Conservation (phyloP, 768 basidiomycete genomes). For the Pholiota conissans region DNA sequence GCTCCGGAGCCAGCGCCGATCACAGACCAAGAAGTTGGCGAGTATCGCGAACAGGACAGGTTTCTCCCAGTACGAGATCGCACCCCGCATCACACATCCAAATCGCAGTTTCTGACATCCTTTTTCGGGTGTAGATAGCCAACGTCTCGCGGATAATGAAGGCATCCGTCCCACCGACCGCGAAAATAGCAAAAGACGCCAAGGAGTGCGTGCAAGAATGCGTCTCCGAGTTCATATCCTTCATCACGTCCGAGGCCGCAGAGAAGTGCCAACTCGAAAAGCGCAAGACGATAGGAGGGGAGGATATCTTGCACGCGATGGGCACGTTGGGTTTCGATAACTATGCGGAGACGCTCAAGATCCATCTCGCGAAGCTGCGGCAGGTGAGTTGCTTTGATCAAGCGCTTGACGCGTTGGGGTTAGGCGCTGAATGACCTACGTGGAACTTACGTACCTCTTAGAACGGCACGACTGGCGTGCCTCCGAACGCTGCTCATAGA, state of each 20-base stretch:
- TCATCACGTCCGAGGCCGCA: conserved; percentile 96
- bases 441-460: neutral
- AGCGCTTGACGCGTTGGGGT: neutral
- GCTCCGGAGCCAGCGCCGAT: conserved; percentile 65
- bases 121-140: conserved; percentile 66
- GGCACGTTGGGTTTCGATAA: conserved; percentile 89
- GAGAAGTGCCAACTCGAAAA: conserved; percentile 95
- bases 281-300: conserved; percentile 96
- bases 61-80: conserved; percentile 78
- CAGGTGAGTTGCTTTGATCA: conserved; percentile 47
- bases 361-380: conserved; percentile 88
- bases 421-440: neutral
- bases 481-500: conserved; percentile 12
- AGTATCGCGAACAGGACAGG: conserved; percentile 93
- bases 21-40: conserved; percentile 91
- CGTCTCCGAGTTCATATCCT: conserved; percentile 96
- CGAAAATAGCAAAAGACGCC: conserved; percentile 97
- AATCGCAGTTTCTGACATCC: neutral
- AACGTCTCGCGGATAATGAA: conserved; percentile 99
- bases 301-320: conserved; percentile 98
- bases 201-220: conserved; percentile 99
- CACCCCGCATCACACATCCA: neutral
- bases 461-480: neutral
- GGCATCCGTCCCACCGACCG: conserved; percentile 79
- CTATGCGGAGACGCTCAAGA: conserved; percentile 89